phyloP scores from a whole-genome alignment of 805 yeast species.

The Millerozyma miso region DNA sequence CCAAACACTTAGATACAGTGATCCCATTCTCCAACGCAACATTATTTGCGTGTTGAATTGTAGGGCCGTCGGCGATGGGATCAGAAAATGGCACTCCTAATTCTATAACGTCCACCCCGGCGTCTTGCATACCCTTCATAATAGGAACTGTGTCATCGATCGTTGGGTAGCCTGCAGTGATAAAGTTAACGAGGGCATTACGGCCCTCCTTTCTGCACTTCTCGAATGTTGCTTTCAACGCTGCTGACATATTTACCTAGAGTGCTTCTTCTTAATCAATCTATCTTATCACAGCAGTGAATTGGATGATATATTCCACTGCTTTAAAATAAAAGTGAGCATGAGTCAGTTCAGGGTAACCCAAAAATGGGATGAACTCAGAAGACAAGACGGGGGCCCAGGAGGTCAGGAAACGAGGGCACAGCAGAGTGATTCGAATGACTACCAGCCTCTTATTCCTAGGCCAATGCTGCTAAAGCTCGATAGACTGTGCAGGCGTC shows the following conservation, averaged over 20 bases:
- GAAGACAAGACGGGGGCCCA: not conserved
- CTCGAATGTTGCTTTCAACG: slow-evolving; percentile 55
- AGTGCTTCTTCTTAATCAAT: no score
- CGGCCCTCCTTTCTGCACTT: slow-evolving; percentile 64
- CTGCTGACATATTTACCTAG: slow-evolving; percentile 44
- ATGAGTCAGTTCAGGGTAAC: slow-evolving; percentile 32
- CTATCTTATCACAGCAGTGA: not conserved
- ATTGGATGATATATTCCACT: not conserved
- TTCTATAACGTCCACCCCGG: slow-evolving; percentile 94
- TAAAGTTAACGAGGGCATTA: slow-evolving; percentile 83
- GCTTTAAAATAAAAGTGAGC: not conserved
- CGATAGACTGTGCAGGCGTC: slow-evolving; percentile 10
- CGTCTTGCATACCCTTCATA: slow-evolving; percentile 82
- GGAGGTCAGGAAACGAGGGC: not conserved
- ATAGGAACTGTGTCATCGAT: slow-evolving; percentile 84
- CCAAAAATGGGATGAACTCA: not conserved
- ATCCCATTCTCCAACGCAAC: slow-evolving; percentile 82
- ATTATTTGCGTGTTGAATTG: slow-evolving; percentile 85
- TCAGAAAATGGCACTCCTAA: slow-evolving; percentile 95
- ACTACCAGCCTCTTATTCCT: no score
- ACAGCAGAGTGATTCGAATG: no score
- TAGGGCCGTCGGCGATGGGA: slow-evolving; percentile 98
- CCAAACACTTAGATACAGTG: slow-evolving; percentile 64
- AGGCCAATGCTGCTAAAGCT: no score
- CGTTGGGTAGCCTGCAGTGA: slow-evolving; percentile 93